Conservation (phyloP, 75 land plant species). For the Isoetes taiwanensis region DNA sequence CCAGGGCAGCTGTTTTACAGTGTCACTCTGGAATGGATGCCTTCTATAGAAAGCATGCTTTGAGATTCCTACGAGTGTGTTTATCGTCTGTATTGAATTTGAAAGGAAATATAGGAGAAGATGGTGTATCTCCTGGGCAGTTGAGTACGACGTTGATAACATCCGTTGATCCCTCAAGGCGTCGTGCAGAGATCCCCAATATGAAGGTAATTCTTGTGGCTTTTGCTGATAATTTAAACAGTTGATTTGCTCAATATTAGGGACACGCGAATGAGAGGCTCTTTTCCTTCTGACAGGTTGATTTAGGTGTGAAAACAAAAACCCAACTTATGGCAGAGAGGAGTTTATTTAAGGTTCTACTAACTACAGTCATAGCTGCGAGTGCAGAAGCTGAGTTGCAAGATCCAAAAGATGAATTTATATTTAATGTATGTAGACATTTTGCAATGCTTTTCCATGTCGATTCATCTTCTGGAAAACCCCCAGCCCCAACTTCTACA, state of each 20-base stretch:
- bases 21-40: slow-evolving; percentile 46
- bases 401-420: slow-evolving; percentile 84
- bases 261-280: too few relatives aligned
- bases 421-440: slow-evolving; percentile 75
- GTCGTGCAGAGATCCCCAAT: slow-evolving; percentile 57
- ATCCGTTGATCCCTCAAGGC: slow-evolving; percentile 61
- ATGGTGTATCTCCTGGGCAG: slow-evolving; percentile 58
- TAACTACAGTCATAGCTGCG: slow-evolving; percentile 82
- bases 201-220: slow-evolving; percentile 59
- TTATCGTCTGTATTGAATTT: slow-evolving; percentile 81
- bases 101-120: slow-evolving; percentile 59
- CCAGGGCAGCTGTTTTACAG: slow-evolving; percentile 73
- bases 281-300: slow-evolving; percentile 46
- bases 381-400: slow-evolving; percentile 69
- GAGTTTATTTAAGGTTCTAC: slow-evolving; percentile 80
- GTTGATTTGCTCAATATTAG: too few relatives aligned
- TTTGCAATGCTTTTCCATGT: slow-evolving; percentile 98
- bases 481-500: slow-evolving; percentile 27
- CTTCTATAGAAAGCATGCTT: slow-evolving; percentile 84
- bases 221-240: too few relatives aligned
- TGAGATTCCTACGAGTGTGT: slow-evolving; percentile 80
- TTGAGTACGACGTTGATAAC: slow-evolving; percentile 57
- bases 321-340: slow-evolving; percentile 97
- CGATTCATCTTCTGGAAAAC: slow-evolving; percentile 30
- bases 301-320: slow-evolving; percentile 96